Base-by-base conservation (phyloP, 2,329 filamentous ascomycete genomes). In the Exophiala viscosa region DNA sequence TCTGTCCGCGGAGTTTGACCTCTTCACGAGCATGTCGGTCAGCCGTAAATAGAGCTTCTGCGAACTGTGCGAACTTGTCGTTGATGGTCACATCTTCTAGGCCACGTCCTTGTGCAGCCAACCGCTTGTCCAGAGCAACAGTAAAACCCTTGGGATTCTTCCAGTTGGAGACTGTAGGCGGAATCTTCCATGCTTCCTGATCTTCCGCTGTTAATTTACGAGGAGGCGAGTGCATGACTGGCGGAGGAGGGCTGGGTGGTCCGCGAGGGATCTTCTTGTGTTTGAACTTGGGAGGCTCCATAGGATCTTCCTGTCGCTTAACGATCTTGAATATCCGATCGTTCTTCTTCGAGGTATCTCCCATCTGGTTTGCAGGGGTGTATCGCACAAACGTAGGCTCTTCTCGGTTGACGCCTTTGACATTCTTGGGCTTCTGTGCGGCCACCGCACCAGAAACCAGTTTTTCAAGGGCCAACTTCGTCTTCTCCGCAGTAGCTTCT, bases 81-180 rank as follows among this genome's bases (percentile, higher is more conserved):
- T 96, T 97, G 73, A 99, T 97, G 5, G 90, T 87, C 38, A 96
- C 84, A 67, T 99, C 93, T 69, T 96, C 90, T 58, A 99, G 69
- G 0, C 90, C 90, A 64, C 93, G 82, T 10, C 93, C 93, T 69
- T 97, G 92, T 7, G 93, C 92, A 14, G 93, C 93, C 62, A 99
- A 74, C 67, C 93, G 86, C 76, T 99, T 99, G 70, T 99, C 93
- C 46, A 99, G 72, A 0, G 93, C 90, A 1, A 99, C 89, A 0
- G 93, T 99, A 67, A 96, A 99, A 64, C 93, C 93, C 75, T 97
- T 97, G 1, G 92, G 89, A 69, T 99, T 99, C 81, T 99, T 99
- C 93, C 93, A 99, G 70, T 97, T 97, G 15, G 89, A 95, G 1
- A 99, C 86, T 0, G 92, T 88, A 2, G 92, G 90, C 0, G 85